Evolutionary conservation across 805 yeast genomes (phyloP).

Genomic region (Teunomyces pallodes): DNA sequence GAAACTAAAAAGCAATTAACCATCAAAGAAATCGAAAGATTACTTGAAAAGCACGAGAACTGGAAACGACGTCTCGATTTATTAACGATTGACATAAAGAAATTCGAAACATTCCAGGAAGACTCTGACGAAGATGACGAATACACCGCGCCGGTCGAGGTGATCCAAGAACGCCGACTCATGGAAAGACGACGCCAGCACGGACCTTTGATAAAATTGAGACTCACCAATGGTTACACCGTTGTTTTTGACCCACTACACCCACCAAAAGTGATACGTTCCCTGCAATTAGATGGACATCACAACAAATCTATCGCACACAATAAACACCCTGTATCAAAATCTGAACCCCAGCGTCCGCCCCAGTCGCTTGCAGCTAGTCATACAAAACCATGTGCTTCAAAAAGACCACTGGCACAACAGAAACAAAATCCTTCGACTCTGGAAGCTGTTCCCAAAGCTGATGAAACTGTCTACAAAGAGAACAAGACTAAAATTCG

Average conservation of each 20-base stretch:
- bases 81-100: slow-evolving; percentile 25
- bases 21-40: slow-evolving; percentile 41
- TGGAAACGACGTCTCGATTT: slow-evolving; percentile 35
- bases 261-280: slow-evolving; percentile 21
- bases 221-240: slow-evolving; percentile 35
- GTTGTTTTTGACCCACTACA: slow-evolving; percentile 39
- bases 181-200: slow-evolving; percentile 20
- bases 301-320: background rate
- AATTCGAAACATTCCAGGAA: slow-evolving; percentile 7
- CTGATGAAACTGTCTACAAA: background rate
- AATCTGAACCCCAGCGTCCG: background rate
- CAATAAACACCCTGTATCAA: background rate
- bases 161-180: slow-evolving; percentile 21
- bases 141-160: slow-evolving; percentile 21
- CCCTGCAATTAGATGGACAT: background rate
- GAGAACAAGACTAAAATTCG: background rate
- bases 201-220: slow-evolving; percentile 38
- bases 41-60: slow-evolving; percentile 34
- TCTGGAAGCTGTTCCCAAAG: background rate
- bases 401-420: background rate
- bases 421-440: background rate
- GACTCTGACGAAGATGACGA: slow-evolving; percentile 25
- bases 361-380: too few relatives aligned
- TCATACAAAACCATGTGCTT: too few relatives aligned
- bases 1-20: slow-evolving; percentile 51